Evolutionary conservation across 1,284 basidiomycete species (phyloP).

Genomic region (Trametes hirsuta): DNA sequence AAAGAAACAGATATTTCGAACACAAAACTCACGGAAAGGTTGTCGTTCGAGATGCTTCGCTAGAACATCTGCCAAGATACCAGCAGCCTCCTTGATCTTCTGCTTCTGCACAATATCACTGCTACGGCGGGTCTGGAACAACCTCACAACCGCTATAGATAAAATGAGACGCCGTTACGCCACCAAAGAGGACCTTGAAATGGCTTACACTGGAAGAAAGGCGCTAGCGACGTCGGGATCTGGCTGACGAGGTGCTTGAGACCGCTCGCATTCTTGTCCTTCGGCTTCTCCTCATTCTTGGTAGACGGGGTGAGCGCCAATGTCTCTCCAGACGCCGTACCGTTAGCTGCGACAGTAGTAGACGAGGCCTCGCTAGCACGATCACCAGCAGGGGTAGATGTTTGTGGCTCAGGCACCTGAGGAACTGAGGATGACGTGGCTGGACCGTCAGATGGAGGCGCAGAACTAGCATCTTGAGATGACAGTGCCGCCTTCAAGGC

Average conservation of each 20-base stretch:
- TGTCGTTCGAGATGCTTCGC: conserved; percentile 70
- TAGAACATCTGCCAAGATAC: conserved; percentile 74
- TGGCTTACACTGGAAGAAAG: conserved; percentile 85
- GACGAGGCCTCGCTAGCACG: neutral
- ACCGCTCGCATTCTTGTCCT: conserved; percentile 73
- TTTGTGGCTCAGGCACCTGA: neutral
- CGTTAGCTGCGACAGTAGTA: conserved; percentile 2
- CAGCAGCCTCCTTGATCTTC: conserved; percentile 74
- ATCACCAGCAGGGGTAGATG: neutral
- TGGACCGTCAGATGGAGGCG: conserved; percentile 38
- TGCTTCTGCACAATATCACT: conserved; percentile 80
- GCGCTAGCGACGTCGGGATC: conserved; percentile 77
- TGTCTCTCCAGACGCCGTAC: conserved; percentile 7
- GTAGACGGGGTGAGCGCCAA: neutral
- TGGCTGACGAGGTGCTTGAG: conserved; percentile 83
- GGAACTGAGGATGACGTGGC: conserved; percentile 2
- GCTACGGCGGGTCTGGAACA: conserved; percentile 83
- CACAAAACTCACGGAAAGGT: conserved; percentile 49
- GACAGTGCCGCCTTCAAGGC: conserved; percentile 67
- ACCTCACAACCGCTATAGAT: conserved; percentile 76
- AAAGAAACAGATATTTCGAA: conserved; percentile 10
- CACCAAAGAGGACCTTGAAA: neutral
- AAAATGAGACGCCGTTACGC: conserved; percentile 11
- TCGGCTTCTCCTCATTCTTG: conserved; percentile 47
- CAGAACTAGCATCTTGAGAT: conserved; percentile 53